A percentile compares a stretch with the other conserved stretches of the same genome.
phyloP scores from a whole-genome alignment of 2,329 filamentous ascomycete genomes.

The Dactylonectria macrodidyma region DNA sequence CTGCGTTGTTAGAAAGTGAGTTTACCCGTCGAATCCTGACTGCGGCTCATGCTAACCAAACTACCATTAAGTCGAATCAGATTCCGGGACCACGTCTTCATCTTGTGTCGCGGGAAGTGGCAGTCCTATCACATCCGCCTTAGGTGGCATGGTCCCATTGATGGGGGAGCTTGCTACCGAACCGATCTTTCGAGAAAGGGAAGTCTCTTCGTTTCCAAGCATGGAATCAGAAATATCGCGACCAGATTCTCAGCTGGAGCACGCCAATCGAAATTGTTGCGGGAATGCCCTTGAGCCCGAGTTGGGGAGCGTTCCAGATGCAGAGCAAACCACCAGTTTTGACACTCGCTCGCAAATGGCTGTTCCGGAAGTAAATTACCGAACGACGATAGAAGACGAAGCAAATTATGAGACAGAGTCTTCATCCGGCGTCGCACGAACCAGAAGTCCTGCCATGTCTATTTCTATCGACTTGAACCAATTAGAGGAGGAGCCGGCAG shows the following conservation, averaged over 20 bases:
- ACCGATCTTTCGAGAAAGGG: neutral
- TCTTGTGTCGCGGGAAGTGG: neutral
- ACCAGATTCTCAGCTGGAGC: constrained; percentile 1
- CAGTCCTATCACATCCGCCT: neutral
- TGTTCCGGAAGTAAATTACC: constrained; percentile 1
- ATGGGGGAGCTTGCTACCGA: neutral
- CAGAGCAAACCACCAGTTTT: neutral
- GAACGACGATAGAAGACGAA: constrained; percentile 1
- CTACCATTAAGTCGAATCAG: neutral
- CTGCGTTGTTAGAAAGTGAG: constrained; percentile 11
- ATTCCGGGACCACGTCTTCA: constrained; percentile 3
- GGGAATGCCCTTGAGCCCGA: constrained; percentile 2
- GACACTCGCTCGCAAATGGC: neutral
- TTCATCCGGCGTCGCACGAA: constrained; percentile 3
- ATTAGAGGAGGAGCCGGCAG: neutral
- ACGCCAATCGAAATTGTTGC: too few relatives aligned
- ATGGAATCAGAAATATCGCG: constrained; percentile 3
- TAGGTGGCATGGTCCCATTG: neutral
- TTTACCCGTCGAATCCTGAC: constrained; percentile 1
- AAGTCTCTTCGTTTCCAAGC: constrained; percentile 1
- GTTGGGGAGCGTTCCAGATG: neutral
- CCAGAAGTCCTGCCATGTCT: constrained; percentile 3
- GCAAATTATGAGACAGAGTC: constrained; percentile 7
- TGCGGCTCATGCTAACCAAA: too few relatives aligned
- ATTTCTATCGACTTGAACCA: neutral